Conservation (phyloP, 495 filamentous ascomycete genomes). For the Extremus antarcticus region DNA sequence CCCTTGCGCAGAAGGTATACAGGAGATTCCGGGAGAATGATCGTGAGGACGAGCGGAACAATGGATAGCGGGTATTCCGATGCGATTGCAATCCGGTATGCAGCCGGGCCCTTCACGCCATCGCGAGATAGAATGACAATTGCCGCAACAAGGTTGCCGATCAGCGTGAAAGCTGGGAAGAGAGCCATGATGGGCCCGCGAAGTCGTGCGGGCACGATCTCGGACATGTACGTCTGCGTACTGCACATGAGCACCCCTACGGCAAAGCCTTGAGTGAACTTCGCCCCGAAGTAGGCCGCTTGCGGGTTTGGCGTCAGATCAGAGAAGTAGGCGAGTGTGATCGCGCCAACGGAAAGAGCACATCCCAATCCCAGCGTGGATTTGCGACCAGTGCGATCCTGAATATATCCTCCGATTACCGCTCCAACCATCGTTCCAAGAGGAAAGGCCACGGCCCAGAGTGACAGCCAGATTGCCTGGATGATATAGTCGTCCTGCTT, state of each 20-base stretch:
- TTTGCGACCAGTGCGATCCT: constrained; percentile 36
- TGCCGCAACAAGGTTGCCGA: constrained; percentile 38
- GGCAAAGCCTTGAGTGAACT: constrained; percentile 32
- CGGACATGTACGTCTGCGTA: constrained; percentile 40
- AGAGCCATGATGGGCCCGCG: constrained; percentile 37
- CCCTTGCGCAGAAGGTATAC: constrained; percentile 15
- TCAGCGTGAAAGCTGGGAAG: constrained; percentile 35
- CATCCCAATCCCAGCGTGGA: constrained; percentile 28
- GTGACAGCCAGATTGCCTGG: constrained; percentile 37
- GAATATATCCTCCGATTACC: constrained; percentile 30
- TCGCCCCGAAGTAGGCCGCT: constrained; percentile 13
- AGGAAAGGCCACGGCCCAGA: constrained; percentile 35
- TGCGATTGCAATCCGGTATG: constrained; percentile 16
- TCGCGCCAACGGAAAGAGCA: constrained; percentile 32
- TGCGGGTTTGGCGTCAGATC: constrained; percentile 15
- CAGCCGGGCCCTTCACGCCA: constrained; percentile 2
- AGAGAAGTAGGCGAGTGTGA: constrained; percentile 24
- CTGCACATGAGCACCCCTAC: constrained; percentile 35
- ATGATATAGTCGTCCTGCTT: constrained; percentile 33
- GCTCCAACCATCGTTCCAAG: constrained; percentile 37
- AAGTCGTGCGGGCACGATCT: constrained; percentile 33
- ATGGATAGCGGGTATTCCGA: constrained; percentile 21
- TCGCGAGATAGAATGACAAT: constrained; percentile 32
- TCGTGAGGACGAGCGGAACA: constrained; percentile 17
- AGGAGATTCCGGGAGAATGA: constrained; percentile 19